Percentiles rank a stretch among this genome's conserved stretches.
phyloP scores from a whole-genome alignment of 306 rosid species.

The Fagus crenata region DNA sequence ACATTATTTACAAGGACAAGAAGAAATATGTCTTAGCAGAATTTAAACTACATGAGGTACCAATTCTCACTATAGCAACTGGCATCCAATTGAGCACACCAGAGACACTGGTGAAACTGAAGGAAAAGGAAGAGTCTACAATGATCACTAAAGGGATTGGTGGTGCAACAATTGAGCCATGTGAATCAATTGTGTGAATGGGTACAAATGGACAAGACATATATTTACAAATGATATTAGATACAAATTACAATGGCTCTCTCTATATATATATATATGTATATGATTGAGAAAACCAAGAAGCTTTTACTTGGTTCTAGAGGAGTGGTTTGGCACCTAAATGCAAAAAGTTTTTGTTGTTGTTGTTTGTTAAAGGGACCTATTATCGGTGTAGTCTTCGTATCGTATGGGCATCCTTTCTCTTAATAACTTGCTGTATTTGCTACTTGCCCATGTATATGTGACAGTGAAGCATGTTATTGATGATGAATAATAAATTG shows the following conservation, averaged over 20 bases:
- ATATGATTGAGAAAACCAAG: not conserved
- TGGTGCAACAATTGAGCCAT: not conserved
- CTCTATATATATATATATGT: too few relatives aligned
- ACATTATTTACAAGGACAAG: too few relatives aligned
- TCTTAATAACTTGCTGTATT: too few relatives aligned
- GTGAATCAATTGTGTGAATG: not conserved
- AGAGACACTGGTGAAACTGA: not conserved
- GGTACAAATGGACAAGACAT: too few relatives aligned
- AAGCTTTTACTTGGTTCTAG: not conserved
- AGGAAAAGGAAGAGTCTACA: not conserved
- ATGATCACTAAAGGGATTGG: not conserved
- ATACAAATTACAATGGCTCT: too few relatives aligned
- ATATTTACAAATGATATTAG: too few relatives aligned
- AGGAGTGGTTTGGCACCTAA: not conserved
- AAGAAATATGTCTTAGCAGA: constrained; percentile 14
- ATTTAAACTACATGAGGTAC: constrained; percentile 13
- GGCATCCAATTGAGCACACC: not conserved
- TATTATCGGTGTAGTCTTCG: too few relatives aligned
- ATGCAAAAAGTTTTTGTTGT: not conserved
- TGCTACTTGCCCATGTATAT: too few relatives aligned
- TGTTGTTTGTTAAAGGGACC: not conserved
- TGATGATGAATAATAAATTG: too few relatives aligned
- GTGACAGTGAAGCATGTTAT: too few relatives aligned
- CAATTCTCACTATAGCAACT: not conserved
- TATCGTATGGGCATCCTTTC: too few relatives aligned